Percentiles rank a stretch among this genome's conserved stretches.
These are phyloP conservation scores for Wickerhamiella sergipiensis DNA, from an alignment of 805 yeast species.

Conservation along the genomic window DNA sequence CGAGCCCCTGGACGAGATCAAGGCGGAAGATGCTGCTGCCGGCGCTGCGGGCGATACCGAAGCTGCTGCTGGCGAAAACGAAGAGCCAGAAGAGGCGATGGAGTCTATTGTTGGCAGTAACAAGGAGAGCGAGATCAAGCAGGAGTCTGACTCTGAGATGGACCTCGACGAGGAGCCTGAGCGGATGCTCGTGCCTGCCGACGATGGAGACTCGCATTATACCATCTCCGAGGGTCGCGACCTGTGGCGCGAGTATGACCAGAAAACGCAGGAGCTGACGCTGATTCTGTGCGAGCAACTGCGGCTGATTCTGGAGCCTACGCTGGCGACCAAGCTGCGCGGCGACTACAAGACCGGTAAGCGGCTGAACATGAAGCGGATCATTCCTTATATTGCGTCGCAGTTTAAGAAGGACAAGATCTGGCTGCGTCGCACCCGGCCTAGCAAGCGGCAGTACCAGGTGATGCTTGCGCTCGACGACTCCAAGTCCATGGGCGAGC, in stretches of 20 bases:
- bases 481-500: conserved; percentile 94
- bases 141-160: not conserved
- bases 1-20: conserved; percentile 19
- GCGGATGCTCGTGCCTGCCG: not conserved
- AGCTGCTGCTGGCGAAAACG: conserved; percentile 5
- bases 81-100: conserved; percentile 1
- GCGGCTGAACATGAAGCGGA: conserved; percentile 90
- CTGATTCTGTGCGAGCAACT: conserved; percentile 84
- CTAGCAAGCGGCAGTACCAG: conserved; percentile 93
- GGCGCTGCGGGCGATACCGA: conserved; percentile 19
- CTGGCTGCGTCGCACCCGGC: conserved; percentile 95
- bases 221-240: conserved; percentile 43
- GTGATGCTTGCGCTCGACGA: conserved; percentile 96
- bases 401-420: conserved; percentile 95
- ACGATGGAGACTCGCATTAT: not conserved
- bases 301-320: conserved; percentile 86
- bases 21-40: conserved; percentile 18
- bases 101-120: not conserved
- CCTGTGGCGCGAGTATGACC: conserved; percentile 72
- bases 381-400: conserved; percentile 94
- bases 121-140: not conserved
- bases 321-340: conserved; percentile 81
- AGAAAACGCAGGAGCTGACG: conserved; percentile 76
- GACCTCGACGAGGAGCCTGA: not conserved
- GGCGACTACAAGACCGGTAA: conserved; percentile 98